Evolutionary conservation across 2,329 filamentous ascomycete genomes (phyloP).

Genomic region (Scytalidium lignicola): DNA sequence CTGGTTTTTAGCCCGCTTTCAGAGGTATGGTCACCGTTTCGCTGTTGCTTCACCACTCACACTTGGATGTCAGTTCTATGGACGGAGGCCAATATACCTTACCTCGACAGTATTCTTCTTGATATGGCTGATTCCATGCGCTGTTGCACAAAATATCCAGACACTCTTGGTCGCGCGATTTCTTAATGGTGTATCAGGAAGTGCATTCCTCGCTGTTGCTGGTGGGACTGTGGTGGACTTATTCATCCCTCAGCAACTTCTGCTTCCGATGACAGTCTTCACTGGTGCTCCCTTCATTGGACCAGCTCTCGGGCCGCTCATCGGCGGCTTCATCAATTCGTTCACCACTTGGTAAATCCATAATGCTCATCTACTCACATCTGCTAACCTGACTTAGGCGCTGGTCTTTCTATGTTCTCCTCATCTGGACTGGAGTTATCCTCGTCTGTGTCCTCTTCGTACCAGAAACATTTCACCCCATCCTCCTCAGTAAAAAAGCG

Average conservation of each 20-base stretch:
- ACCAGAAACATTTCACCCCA: conserved; percentile 55
- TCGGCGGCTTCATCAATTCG: conserved; percentile 76
- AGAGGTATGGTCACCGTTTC: too few species aligned
- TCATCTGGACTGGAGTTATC: too few species aligned
- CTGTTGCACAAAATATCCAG: conserved; percentile 69
- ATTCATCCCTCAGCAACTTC: conserved; percentile 52
- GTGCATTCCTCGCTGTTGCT: background rate
- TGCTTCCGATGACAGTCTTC: conserved; percentile 75
- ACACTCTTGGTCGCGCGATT: conserved; percentile 74
- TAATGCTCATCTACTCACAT: too few species aligned
- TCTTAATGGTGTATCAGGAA: conserved; percentile 62
- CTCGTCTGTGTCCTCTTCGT: conserved; percentile 40
- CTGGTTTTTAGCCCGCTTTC: conserved; percentile 46
- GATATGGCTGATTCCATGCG: conserved; percentile 72
- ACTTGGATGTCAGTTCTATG: too few species aligned
- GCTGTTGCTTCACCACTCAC: too few species aligned
- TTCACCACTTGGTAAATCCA: conserved; percentile 62
- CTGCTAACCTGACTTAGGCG: conserved; percentile 31
- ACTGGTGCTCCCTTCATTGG: conserved; percentile 58
- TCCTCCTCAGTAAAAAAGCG: conserved; percentile 47
- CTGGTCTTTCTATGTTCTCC: too few species aligned
- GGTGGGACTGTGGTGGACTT: background rate
- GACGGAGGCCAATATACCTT: conserved; percentile 72
- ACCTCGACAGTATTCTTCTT: conserved; percentile 65
- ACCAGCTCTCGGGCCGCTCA: conserved; percentile 48